phyloP scores from a whole-genome alignment of 352 stramenopile genomes.

The Pilasporangium apinafurcum region DNA sequence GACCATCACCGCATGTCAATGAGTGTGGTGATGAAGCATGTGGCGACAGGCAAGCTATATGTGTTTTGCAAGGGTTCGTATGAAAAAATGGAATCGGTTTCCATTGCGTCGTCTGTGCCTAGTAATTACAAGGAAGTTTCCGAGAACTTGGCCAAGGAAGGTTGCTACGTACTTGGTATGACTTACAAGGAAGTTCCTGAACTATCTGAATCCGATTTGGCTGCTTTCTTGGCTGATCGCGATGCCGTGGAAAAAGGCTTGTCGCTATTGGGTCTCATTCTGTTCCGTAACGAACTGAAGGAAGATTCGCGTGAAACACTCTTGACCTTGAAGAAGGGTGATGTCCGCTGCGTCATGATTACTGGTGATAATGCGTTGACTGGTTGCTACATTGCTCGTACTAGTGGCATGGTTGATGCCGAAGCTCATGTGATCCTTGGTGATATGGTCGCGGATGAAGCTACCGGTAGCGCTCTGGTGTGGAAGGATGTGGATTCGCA shows the following conservation, averaged over 20 bases:
- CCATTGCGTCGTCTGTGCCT: constrained; percentile 40
- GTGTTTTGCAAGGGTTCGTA: constrained; percentile 90
- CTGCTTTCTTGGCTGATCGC: constrained; percentile 43
- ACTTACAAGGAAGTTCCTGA: constrained; percentile 49
- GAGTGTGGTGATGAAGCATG: constrained; percentile 80
- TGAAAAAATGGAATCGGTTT: constrained; percentile 76
- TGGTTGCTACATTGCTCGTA: constrained; percentile 68
- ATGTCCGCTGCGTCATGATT: constrained; percentile 82
- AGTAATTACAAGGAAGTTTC: constrained; percentile 59
- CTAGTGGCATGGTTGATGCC: constrained; percentile 51
- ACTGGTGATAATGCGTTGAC: constrained; percentile 85
- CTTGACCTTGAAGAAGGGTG: constrained; percentile 63
- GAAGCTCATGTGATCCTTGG: constrained; percentile 47
- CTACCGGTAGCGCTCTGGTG: constrained; percentile 25
- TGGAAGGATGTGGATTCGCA: constrained; percentile 66
- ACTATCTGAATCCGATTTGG: constrained; percentile 22
- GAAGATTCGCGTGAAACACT: constrained; percentile 78
- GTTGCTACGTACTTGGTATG: constrained; percentile 87
- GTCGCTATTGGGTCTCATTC: constrained; percentile 74
- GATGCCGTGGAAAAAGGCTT: constrained; percentile 74
- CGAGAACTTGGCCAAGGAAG: constrained; percentile 59
- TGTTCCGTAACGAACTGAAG: constrained; percentile 89
- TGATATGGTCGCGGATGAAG: constrained; percentile 41
- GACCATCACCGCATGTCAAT: constrained; percentile 90
- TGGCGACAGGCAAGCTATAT: constrained; percentile 37